Evolutionary conservation across 164 flowering plant genomes (phyloP).

Genomic region (Kingdonia uniflora): DNA sequence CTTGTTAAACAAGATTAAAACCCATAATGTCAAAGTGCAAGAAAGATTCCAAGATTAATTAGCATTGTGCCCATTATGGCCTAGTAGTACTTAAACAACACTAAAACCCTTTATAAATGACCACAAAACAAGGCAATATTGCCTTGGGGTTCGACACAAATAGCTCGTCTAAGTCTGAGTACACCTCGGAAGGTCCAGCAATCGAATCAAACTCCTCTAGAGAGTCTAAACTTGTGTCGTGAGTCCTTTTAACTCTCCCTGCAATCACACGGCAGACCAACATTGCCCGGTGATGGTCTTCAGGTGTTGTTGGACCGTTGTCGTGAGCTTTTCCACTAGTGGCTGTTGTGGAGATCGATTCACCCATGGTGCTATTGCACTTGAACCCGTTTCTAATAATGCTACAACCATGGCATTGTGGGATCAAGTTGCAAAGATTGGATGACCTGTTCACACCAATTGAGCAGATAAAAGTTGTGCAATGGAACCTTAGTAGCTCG

Average conservation of each 20-base stretch:
- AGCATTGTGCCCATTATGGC: no score
- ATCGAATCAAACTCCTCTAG: constrained; percentile 67
- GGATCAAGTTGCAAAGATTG: constrained; percentile 54
- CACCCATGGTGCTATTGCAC: constrained; percentile 15
- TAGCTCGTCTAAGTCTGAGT: constrained; percentile 78
- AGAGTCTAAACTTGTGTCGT: constrained; percentile 17
- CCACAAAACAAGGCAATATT: constrained; percentile 93
- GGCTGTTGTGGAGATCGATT: constrained; percentile 66
- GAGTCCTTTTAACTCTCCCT: constrained; percentile 65
- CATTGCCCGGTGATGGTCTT: constrained; percentile 70
- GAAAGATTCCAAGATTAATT: no score
- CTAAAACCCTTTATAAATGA: constrained; percentile 55
- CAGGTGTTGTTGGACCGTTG: constrained; percentile 17
- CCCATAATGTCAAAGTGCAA: no score
- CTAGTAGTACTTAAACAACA: not conserved
- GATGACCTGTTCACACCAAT: constrained; percentile 72
- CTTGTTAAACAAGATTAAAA: no score
- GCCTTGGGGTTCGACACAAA: constrained; percentile 74
- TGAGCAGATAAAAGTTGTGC: constrained; percentile 62
- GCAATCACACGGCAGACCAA: constrained; percentile 93
- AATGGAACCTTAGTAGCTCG: constrained; percentile 83
- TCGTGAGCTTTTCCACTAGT: constrained; percentile 89
- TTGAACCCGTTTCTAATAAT: constrained; percentile 74
- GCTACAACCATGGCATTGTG: constrained; percentile 54
- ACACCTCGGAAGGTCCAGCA: constrained; percentile 44